Conservation (phyloP, 1,139 yeast genomes). For the Waltiozyma sp. region DNA sequence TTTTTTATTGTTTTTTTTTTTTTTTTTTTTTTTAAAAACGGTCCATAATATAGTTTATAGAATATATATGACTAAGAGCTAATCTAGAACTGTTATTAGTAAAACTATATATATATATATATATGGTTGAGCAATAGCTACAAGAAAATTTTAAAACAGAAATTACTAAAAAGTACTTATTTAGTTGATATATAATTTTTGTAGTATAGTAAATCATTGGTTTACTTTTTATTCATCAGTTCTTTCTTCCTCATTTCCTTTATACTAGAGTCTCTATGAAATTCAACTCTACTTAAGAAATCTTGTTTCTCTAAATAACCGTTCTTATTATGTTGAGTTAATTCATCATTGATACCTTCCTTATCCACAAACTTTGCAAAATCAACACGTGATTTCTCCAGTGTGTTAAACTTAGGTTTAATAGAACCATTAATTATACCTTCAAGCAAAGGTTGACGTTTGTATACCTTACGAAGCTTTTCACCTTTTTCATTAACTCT, state of each 20-base stretch:
- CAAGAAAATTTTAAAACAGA: no score
- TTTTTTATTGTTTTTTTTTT: no score
- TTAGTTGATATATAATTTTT: no score
- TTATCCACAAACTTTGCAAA: conserved; percentile 94
- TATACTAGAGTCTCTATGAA: conserved; percentile 51
- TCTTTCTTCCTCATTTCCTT: conserved; percentile 40
- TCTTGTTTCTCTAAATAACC: conserved; percentile 91
- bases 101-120: no score
- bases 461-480: conserved; percentile 32
- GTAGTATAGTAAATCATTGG: no score
- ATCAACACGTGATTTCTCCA: conserved; percentile 86
- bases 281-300: conserved; percentile 69
- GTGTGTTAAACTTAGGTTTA: conserved; percentile 68
- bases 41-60: no score
- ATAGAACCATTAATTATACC: conserved; percentile 50
- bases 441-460: conserved; percentile 70
- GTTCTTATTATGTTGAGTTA: conserved; percentile 59
- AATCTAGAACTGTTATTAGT: no score
- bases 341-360: conserved; percentile 73
- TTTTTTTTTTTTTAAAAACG: no score
- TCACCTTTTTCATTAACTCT: conserved; percentile 15
- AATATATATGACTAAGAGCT: no score
- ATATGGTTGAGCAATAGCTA: no score
- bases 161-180: no score
- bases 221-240: conserved; percentile 14